Percentiles rank a stretch among this genome's conserved stretches.
Conservation (phyloP, 129 eudicot genomes). For the Solidago caesia region DNA sequence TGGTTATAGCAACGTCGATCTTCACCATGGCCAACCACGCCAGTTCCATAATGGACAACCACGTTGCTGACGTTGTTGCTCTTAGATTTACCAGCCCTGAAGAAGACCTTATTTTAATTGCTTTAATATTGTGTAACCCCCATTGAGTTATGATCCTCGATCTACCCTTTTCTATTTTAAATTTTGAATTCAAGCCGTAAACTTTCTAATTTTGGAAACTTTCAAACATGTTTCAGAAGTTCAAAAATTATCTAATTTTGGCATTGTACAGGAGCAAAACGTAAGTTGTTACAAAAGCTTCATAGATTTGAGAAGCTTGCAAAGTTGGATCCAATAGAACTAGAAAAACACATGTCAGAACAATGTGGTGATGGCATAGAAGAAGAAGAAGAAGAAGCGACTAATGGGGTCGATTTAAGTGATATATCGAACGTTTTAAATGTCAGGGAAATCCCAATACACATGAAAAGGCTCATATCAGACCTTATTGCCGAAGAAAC, state of each 20-base stretch:
- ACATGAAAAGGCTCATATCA: constrained; percentile 52
- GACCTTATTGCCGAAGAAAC: constrained; percentile 62
- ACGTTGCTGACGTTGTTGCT: too few species aligned
- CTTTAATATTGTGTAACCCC: constrained; percentile 19
- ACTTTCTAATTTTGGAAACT: neutral
- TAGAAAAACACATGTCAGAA: constrained; percentile 69
- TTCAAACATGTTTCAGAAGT: neutral
- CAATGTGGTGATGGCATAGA: constrained; percentile 39
- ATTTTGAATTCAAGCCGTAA: constrained; percentile 13
- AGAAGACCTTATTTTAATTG: neutral
- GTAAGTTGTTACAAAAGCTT: constrained; percentile 69
- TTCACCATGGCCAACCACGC: too few species aligned
- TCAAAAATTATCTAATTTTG: neutral
- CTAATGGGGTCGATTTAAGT: constrained; percentile 10
- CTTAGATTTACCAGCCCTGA: neutral
- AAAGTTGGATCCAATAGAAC: constrained; percentile 74
- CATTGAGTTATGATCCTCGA: neutral
- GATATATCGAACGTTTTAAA: constrained; percentile 30
- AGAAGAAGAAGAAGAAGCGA: constrained; percentile 23
- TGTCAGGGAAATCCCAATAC: constrained; percentile 36
- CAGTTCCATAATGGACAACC: too few species aligned
- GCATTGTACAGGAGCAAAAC: constrained; percentile 56
- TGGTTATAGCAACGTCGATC: too few species aligned
- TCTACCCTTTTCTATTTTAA: constrained; percentile 1
- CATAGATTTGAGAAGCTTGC: constrained; percentile 76